Conservation (phyloP, 768 basidiomycete species). For the Boletus fagicola region DNA sequence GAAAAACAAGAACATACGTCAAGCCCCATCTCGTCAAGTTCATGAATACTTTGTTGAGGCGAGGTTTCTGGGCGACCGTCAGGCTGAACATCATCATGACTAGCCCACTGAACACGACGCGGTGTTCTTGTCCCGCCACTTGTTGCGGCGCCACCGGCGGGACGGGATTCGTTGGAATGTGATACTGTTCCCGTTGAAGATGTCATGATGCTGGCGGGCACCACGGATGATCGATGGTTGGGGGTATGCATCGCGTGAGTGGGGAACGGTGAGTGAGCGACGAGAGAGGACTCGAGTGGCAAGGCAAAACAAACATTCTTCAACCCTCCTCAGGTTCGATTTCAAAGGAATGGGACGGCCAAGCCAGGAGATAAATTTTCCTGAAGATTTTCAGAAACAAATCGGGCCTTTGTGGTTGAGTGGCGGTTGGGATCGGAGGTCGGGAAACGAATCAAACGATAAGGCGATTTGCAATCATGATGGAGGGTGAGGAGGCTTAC, state of each 20-base stretch:
- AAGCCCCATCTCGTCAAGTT: constrained; percentile 52
- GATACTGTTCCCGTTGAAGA: constrained; percentile 5
- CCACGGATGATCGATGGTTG: constrained; percentile 7
- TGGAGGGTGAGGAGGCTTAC: too few relatives aligned
- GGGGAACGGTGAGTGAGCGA: neutral
- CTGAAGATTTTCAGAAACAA: neutral
- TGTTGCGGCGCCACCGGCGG: constrained; percentile 18
- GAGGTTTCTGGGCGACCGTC: neutral
- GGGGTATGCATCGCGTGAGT: neutral
- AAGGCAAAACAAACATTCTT: constrained; percentile 8
- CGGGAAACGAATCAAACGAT: too few relatives aligned
- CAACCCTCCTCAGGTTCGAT: neutral
- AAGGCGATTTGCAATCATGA: neutral
- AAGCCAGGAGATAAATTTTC: neutral
- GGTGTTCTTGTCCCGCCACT: constrained; percentile 42
- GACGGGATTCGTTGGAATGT: constrained; percentile 11
- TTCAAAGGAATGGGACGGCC: neutral
- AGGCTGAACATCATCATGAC: constrained; percentile 23
- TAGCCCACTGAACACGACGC: constrained; percentile 54
- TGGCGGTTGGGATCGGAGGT: neutral
- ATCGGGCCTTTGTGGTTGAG: neutral
- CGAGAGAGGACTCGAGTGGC: neutral
- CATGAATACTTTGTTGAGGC: constrained; percentile 30
- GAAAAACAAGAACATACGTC: constrained; percentile 42
- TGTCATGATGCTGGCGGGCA: constrained; percentile 20